phyloP scores from a whole-genome alignment of 371 early-diverging fungal genomes.

The Lichtheimia ornata region DNA sequence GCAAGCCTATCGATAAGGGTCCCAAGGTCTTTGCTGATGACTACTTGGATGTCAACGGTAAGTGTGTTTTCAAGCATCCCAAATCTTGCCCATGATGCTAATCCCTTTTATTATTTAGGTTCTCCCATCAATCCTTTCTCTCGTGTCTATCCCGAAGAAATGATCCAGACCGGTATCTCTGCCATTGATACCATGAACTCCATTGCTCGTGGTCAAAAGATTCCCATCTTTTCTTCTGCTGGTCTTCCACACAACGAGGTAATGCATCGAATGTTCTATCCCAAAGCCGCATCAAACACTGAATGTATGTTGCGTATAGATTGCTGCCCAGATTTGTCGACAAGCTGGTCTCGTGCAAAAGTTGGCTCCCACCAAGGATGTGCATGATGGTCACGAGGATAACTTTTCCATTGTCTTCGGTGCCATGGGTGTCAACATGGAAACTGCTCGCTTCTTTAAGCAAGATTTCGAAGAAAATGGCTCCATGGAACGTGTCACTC shows the following conservation, averaged over 20 bases:
- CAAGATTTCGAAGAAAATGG: slow-evolving; percentile 99
- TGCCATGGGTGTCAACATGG: slow-evolving; percentile 99
- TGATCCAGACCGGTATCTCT: slow-evolving; percentile 99
- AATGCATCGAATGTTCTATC: slow-evolving; percentile 14
- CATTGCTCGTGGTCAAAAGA: slow-evolving; percentile 99
- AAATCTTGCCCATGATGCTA: no score
- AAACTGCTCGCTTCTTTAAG: slow-evolving; percentile 99
- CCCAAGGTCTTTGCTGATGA: slow-evolving; percentile 99
- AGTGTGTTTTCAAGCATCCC: neutral
- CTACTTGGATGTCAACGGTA: slow-evolving; percentile 97
- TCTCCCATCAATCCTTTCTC: slow-evolving; percentile 99
- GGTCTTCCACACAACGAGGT: slow-evolving; percentile 99
- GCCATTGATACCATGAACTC: slow-evolving; percentile 99
- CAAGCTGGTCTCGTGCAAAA: slow-evolving; percentile 99
- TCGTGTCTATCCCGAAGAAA: slow-evolving; percentile 99
- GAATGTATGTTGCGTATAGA: slow-evolving; percentile 42
- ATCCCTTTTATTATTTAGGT: slow-evolving; percentile 33
- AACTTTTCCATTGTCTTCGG: slow-evolving; percentile 99
- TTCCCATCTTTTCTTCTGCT: slow-evolving; percentile 99
- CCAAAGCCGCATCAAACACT: neutral
- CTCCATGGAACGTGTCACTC: slow-evolving; percentile 97
- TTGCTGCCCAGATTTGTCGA: slow-evolving; percentile 99
- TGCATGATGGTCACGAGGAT: slow-evolving; percentile 98
- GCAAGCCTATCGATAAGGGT: slow-evolving; percentile 99
- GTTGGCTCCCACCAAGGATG: slow-evolving; percentile 83